Percentiles rank a stretch among this genome's conserved stretches.
Conservation (phyloP, 352 stramenopile genomes). For the Phytophthora cryptogea region DNA sequence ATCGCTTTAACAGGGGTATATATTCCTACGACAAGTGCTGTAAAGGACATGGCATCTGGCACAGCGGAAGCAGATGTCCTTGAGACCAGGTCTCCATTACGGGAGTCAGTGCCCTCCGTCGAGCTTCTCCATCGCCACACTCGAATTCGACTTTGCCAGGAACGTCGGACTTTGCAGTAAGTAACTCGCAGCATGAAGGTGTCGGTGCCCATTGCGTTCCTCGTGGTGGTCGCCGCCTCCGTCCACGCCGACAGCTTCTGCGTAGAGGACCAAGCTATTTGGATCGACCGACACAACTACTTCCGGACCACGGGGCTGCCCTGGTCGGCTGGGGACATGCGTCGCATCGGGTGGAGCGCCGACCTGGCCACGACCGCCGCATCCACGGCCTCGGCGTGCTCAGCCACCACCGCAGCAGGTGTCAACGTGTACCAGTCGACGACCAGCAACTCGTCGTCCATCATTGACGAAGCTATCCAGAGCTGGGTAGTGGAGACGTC, state of each 20-base stretch:
- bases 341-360: slow-evolving; percentile 63
- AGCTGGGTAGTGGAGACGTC: slow-evolving; percentile 65
- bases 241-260: slow-evolving; percentile 27
- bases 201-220: slow-evolving; percentile 13
- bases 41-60: slow-evolving; percentile 18
- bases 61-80: slow-evolving; percentile 15
- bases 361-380: slow-evolving; percentile 47
- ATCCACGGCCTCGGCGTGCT: slow-evolving; percentile 44
- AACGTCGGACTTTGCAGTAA: slow-evolving; percentile 10
- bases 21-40: background rate
- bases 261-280: slow-evolving; percentile 55
- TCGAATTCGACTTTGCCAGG: slow-evolving; percentile 10
- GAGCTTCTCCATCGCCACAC: slow-evolving; percentile 19
- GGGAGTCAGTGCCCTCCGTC: slow-evolving; percentile 18
- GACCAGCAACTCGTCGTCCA: slow-evolving; percentile 24
- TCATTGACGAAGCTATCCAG: slow-evolving; percentile 62
- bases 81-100: slow-evolving; percentile 20
- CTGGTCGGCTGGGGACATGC: slow-evolving; percentile 69
- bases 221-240: slow-evolving; percentile 5
- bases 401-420: slow-evolving; percentile 34
- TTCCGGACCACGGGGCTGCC: slow-evolving; percentile 76
- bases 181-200: slow-evolving; percentile 18
- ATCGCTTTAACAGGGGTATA: slow-evolving; percentile 10
- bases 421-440: slow-evolving; percentile 58
- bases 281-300: slow-evolving; percentile 80